Base-by-base conservation (phyloP, 164 flowering plant genomes). In the Euptelea pleiosperma region DNA sequence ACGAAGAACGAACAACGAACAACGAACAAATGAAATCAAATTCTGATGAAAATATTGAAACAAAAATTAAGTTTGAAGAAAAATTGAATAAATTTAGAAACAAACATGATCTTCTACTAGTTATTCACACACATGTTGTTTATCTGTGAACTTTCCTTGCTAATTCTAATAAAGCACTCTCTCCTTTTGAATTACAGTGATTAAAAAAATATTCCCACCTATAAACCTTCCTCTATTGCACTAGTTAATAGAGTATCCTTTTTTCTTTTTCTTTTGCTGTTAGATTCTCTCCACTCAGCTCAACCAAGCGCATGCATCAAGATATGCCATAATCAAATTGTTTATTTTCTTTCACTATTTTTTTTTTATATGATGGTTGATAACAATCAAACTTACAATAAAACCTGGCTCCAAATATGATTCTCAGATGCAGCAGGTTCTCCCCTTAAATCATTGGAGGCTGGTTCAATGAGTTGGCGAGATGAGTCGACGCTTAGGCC, bases 401-500 rank as follows among this genome's bases (percentile, higher is more conserved):
- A 46, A 41, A 78, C 73, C 46, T 80, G 77, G 69, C 54, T 78
- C 87, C 87, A 82, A 1, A 78, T 54, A 40, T 76, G 74, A 65
- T 61, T 74, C 57, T 76, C 73, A 0, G 81, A 44, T 10, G 73
- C 45, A 14, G 73, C 45, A 14, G 73, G 71, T 44, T 74, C 81
- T 9, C 73, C 73, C 1, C 67, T 57, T 10, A 78, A 44, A 28
- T 74, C 77, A 48, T 37, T 48, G 44, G 70, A 41, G 2, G 73
- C 58, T 1, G 77, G 69, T 34, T 72, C 77, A 7, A 60, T 63
- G 1, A 79, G 71, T 7, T 64, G 72, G 12, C 62, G 75, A 2
- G 77, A 68, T 2, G 82, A 73, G 33, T 77, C 78, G 11, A 60
- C 79, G 28, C 71, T 77, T 9, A 77, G 60, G 31, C 73, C 73